phyloP scores from a whole-genome alignment of 208 protist genomes.

The Leptomonas pyrrhocoris region DNA sequence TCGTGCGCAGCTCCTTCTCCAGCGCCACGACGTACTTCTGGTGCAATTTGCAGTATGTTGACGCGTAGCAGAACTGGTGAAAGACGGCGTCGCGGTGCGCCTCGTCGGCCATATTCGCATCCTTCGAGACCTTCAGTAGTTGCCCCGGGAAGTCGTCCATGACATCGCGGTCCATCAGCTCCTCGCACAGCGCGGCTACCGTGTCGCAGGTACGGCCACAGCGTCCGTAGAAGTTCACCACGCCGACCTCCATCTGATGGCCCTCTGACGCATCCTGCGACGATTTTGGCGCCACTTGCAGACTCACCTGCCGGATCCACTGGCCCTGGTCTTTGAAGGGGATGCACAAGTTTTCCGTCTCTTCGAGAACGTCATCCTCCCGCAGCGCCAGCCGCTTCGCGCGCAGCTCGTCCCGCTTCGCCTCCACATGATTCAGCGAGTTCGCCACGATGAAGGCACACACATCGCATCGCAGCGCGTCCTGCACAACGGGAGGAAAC shows the following conservation, averaged over 20 bases:
- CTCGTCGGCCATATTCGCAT: conserved; percentile 16
- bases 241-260: conserved; percentile 13
- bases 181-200: conserved; percentile 53
- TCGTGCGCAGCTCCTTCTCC: conserved; percentile 15
- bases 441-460: conserved; percentile 54
- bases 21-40: conserved; percentile 5
- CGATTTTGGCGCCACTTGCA: conserved; percentile 29
- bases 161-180: conserved; percentile 43
- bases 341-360: conserved; percentile 72
- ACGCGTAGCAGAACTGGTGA: conserved; percentile 9
- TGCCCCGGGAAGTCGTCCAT: conserved; percentile 41
- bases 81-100: conserved; percentile 13
- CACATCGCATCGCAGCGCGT: conserved; percentile 66
- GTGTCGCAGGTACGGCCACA: conserved; percentile 79
- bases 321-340: conserved; percentile 64
- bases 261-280: conserved; percentile 13
- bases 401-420: conserved; percentile 24
- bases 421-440: conserved; percentile 38
- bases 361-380: conserved; percentile 73
- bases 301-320: conserved; percentile 68
- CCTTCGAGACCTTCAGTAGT: conserved; percentile 26
- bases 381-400: conserved; percentile 43
- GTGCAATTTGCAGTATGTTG: conserved; percentile 23
- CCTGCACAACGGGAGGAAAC: conserved; percentile 48
- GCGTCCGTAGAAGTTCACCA: conserved; percentile 39